Conservation (phyloP, 2,329 filamentous ascomycete species). For the Aspergillus sp. region DNA sequence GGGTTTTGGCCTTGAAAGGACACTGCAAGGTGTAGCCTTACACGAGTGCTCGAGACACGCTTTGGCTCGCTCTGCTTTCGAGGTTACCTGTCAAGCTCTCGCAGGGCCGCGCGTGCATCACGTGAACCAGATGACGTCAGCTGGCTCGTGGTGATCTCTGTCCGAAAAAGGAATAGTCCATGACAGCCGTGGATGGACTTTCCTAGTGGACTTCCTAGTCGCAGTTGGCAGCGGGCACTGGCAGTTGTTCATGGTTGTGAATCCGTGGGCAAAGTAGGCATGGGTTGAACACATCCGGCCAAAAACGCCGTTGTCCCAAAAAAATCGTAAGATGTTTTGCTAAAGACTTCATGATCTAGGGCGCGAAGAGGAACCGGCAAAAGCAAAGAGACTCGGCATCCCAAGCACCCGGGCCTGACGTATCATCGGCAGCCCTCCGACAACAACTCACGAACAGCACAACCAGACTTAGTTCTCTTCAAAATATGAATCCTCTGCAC, state of each 20-base stretch:
- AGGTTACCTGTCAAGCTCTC: not conserved
- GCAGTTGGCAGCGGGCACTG: too few relatives aligned
- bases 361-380: not conserved
- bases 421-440: constrained; percentile 3
- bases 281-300: too few relatives aligned
- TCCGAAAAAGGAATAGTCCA: not conserved
- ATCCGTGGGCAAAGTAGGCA: too few relatives aligned
- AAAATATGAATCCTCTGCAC: not conserved
- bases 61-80: not conserved
- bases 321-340: not conserved
- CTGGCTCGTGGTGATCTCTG: not conserved
- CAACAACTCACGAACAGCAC: constrained; percentile 2
- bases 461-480: not conserved
- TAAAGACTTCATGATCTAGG: not conserved
- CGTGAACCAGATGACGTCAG: constrained; percentile 1
- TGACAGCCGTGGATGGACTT: not conserved
- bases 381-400: constrained; percentile 1
- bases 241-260: too few relatives aligned
- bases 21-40: not conserved
- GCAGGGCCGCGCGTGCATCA: not conserved
- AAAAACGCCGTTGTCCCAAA: not conserved
- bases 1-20: not conserved
- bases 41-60: not conserved
- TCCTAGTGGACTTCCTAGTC: too few relatives aligned
- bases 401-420: not conserved